phyloP scores from a whole-genome alignment of 208 protist species.

The Leishmania tropica region DNA sequence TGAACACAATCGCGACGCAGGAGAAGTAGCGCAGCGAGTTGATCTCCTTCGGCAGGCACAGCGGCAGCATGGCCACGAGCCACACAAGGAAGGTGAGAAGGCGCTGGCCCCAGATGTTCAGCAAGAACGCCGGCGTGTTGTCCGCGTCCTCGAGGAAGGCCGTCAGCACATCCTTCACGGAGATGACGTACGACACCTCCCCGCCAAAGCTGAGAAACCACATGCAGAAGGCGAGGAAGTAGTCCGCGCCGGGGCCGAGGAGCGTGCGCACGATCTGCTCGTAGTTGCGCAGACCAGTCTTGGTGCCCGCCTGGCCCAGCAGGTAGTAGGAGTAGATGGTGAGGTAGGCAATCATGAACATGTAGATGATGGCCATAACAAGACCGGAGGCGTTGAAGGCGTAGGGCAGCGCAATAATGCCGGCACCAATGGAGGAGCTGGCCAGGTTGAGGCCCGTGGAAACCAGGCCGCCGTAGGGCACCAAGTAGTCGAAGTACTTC shows the following conservation, averaged over 20 bases:
- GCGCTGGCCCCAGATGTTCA: slow-evolving; percentile 36
- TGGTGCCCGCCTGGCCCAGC: slow-evolving; percentile 34
- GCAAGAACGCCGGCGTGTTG: slow-evolving; percentile 34
- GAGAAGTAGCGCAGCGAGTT: slow-evolving; percentile 83
- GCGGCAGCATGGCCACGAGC: slow-evolving; percentile 68
- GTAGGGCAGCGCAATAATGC: slow-evolving; percentile 57
- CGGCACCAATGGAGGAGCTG: slow-evolving; percentile 53
- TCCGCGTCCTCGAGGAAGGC: slow-evolving; percentile 43
- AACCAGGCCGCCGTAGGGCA: slow-evolving; percentile 58
- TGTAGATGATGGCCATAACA: slow-evolving; percentile 40
- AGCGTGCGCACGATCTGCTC: slow-evolving; percentile 48
- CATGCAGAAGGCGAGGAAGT: slow-evolving; percentile 61
- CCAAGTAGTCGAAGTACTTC: slow-evolving; percentile 41
- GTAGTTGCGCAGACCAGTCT: slow-evolving; percentile 45
- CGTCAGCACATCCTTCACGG: slow-evolving; percentile 62
- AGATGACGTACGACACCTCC: slow-evolving; percentile 78
- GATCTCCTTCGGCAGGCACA: slow-evolving; percentile 81
- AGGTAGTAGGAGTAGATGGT: slow-evolving; percentile 68
- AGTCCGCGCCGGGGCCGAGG: slow-evolving; percentile 51
- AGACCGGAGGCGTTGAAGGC: slow-evolving; percentile 59
- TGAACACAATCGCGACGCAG: slow-evolving; percentile 53
- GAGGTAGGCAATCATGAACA: slow-evolving; percentile 33
- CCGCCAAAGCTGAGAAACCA: slow-evolving; percentile 59
- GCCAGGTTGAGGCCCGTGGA: slow-evolving; percentile 59
- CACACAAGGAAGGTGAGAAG: slow-evolving; percentile 54